A percentile compares a stretch with the other conserved stretches of the same genome.
These are phyloP conservation scores for Tribonema minus DNA, from an alignment of 108 stramenopile genomes.

Conservation along the genomic window DNA sequence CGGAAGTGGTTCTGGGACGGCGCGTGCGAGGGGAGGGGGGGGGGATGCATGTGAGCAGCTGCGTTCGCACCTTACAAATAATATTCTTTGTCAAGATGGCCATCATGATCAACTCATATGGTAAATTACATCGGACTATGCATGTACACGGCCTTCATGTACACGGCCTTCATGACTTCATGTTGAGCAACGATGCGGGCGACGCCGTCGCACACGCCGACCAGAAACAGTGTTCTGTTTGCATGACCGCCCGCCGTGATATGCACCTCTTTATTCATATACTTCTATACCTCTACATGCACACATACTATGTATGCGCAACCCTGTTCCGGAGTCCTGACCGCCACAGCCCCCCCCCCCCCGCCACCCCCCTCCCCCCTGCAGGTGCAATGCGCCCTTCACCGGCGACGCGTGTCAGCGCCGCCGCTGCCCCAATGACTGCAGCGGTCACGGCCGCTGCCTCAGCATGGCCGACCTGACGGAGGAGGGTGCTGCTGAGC, in stretches of 20 bases:
- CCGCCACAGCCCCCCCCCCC: background rate
- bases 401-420: slow-evolving; percentile 24
- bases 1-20: background rate
- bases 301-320: background rate
- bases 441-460: slow-evolving; percentile 43
- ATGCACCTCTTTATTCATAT: background rate
- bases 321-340: background rate
- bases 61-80: background rate
- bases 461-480: slow-evolving; percentile 19
- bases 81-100: background rate
- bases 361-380: background rate
- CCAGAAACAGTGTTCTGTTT: background rate
- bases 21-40: background rate
- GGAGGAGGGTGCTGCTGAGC: no score
- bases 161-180: no score
- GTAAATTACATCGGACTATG: no score
- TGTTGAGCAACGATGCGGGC: background rate
- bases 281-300: background rate
- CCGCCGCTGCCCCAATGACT: slow-evolving; percentile 19
- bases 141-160: no score
- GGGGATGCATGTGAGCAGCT: background rate
- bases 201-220: background rate
- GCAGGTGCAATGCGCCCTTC: background rate
- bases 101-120: no score
- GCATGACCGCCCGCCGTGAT: background rate